Evolutionary conservation across 495 filamentous ascomycete genomes (phyloP), one percentile per base, ranked within the genome.

Genomic region (Rhypophila decipiens): DNA sequence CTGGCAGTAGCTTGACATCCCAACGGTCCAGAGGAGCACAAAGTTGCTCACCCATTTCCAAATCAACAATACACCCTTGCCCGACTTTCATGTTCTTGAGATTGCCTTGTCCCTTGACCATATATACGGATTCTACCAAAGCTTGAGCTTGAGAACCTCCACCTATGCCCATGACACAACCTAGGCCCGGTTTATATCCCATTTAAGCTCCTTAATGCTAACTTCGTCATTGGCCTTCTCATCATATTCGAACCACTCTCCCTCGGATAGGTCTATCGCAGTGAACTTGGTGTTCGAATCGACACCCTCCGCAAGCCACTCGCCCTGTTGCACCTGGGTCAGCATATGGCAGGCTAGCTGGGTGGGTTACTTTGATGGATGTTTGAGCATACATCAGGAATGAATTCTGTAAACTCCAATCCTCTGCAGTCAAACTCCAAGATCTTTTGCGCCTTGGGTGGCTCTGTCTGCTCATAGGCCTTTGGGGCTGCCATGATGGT

Each of bases 381-480:
- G n/a, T n/a, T 17, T n/a, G 22, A 20, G 49, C 75, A 54, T 64
- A 94, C 89, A 64, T 96, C 90, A 24, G 90, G 74, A 55, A 81
- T 87, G 65, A 96, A 98, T 39, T 90, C 84, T 0, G 76, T 79
- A 55, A 98, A 96, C 63, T 98, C 93, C 5, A 96, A 72, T 4
- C 93, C 93, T 42, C 93, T 80, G 67, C 93, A 97, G 69, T 97
- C 93, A 46, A 98, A 81, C 56, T 87, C 83, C 29, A 98, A 73
- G 35, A 97, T 78, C 52, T 86, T 90, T 59, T 85, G 80, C 27
- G 69, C 66, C 50, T 80, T 87, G 10, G 86, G 74, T 22, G 89
- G 87, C 36, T 84, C 83, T 2, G 67, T 61, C 11, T 79, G 77
- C 37, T 79, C 62, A 52, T 94, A 96, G 2, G 83, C 55, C 35